Conservation (phyloP, 2,329 filamentous ascomycete genomes). For the Coniella vitis region DNA sequence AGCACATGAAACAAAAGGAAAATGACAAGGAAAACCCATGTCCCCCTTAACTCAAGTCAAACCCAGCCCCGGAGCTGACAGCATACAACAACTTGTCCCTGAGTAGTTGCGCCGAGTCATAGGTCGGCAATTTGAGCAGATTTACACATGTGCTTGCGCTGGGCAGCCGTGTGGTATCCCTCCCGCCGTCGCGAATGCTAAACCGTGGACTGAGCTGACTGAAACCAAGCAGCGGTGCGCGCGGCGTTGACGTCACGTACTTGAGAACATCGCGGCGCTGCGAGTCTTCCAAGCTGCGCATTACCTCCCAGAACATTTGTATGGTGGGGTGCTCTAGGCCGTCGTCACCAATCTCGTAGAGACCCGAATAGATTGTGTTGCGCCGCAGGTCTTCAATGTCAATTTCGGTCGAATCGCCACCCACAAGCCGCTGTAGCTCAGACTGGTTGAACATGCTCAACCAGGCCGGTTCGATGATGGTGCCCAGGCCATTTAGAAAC, state of each 20-base stretch:
- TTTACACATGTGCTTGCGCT: conserved; percentile 97
- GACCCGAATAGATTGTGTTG: conserved; percentile 81
- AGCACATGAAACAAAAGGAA: too few species aligned
- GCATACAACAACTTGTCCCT: conserved; percentile 83
- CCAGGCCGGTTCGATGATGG: conserved; percentile 89
- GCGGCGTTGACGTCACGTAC: conserved; percentile 89
- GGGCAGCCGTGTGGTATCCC: conserved; percentile 70
- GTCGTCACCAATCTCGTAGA: conserved; percentile 88
- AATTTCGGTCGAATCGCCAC: conserved; percentile 79
- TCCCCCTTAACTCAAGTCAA: conserved; percentile 61
- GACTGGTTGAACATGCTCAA: conserved; percentile 97
- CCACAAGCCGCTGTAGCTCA: conserved; percentile 88
- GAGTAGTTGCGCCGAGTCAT: conserved; percentile 57
- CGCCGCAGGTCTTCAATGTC: conserved; percentile 77
- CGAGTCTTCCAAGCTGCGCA: conserved; percentile 66
- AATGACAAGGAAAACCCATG: too few species aligned
- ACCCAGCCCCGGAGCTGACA: conserved; percentile 82
- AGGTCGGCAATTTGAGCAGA: conserved; percentile 82
- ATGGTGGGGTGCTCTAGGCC: conserved; percentile 78
- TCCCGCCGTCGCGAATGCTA: conserved; percentile 78
- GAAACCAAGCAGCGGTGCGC: conserved; percentile 86
- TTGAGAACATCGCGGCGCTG: conserved; percentile 84
- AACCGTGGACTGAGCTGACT: conserved; percentile 78
- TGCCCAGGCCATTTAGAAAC: conserved; percentile 77
- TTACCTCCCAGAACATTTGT: conserved; percentile 83